Evolutionary conservation across 352 stramenopile genomes (phyloP).

Genomic region (Phytophthora capsici): DNA sequence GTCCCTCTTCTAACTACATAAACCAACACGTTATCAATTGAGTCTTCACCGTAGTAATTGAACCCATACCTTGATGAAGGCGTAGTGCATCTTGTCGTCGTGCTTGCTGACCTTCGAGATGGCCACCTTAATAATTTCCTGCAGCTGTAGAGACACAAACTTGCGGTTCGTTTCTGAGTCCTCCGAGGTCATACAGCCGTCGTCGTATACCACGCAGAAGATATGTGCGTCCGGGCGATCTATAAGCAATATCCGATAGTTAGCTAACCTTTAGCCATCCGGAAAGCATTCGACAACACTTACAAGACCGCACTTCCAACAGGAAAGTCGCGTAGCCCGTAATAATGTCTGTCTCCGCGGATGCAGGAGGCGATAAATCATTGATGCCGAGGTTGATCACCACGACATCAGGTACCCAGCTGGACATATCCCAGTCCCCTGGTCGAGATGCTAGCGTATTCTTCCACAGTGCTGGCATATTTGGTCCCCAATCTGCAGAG

Average conservation of each 20-base stretch:
- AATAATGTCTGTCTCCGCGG: constrained; percentile 85
- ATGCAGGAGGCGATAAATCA: constrained; percentile 84
- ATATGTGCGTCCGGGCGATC: constrained; percentile 84
- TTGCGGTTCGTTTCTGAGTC: constrained; percentile 78
- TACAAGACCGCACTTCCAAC: constrained; percentile 82
- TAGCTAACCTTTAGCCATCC: neutral
- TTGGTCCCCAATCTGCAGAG: constrained; percentile 80
- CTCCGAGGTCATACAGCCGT: constrained; percentile 83
- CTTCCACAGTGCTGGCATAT: constrained; percentile 85
- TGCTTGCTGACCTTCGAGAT: constrained; percentile 81
- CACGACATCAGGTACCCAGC: constrained; percentile 82
- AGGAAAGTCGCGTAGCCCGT: constrained; percentile 75
- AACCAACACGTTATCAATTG: neutral
- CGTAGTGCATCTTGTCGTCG: constrained; percentile 85
- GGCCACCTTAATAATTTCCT: constrained; percentile 88
- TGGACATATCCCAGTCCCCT: constrained; percentile 74
- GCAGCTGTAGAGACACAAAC: constrained; percentile 78
- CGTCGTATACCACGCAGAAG: constrained; percentile 87
- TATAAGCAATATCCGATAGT: constrained; percentile 16
- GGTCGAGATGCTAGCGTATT: constrained; percentile 82
- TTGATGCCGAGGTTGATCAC: constrained; percentile 88
- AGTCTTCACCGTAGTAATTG: neutral
- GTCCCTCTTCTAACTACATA: constrained; percentile 65
- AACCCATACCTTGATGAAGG: constrained; percentile 69
- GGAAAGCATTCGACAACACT: too few species aligned